Evolutionary conservation across 306 rosid species (phyloP).

Genomic region (Pterocarpus santalinus): DNA sequence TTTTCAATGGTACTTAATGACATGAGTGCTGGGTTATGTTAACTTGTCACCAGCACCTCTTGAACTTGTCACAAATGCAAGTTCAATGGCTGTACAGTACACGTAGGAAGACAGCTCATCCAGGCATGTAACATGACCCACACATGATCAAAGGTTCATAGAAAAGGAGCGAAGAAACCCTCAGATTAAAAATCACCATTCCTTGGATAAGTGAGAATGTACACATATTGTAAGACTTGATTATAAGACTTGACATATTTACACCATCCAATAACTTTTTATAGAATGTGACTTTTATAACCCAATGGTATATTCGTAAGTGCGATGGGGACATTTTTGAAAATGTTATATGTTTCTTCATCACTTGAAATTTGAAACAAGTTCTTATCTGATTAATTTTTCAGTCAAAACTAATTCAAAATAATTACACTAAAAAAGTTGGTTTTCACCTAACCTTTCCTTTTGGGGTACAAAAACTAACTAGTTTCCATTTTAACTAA

Average conservation of each 20-base stretch:
- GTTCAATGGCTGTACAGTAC: not conserved
- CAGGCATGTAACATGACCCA: constrained; percentile 1
- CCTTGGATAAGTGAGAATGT: not conserved
- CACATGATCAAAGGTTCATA: not conserved
- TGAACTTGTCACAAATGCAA: constrained; percentile 5
- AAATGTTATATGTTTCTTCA: too few species aligned
- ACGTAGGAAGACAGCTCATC: not conserved
- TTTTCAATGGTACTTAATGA: constrained; percentile 18
- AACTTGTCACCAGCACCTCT: constrained; percentile 7
- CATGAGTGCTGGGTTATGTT: not conserved
- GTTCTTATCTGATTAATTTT: too few species aligned
- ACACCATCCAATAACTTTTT: not conserved
- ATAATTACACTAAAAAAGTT: too few species aligned
- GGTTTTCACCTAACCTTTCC: too few species aligned
- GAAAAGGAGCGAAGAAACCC: not conserved
- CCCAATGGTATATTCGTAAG: not conserved
- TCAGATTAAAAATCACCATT: constrained; percentile 1
- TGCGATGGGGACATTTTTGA: too few species aligned
- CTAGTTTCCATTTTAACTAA: too few species aligned
- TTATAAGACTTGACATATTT: not conserved
- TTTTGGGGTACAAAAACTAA: too few species aligned
- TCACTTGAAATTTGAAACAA: too few species aligned
- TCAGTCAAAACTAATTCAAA: too few species aligned
- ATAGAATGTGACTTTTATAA: not conserved
- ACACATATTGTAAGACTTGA: not conserved